Evolutionary conservation across 2,329 filamentous ascomycete species (phyloP), one percentile per base, ranked within the genome.

Genomic region (Exophiala alcalophila): DNA sequence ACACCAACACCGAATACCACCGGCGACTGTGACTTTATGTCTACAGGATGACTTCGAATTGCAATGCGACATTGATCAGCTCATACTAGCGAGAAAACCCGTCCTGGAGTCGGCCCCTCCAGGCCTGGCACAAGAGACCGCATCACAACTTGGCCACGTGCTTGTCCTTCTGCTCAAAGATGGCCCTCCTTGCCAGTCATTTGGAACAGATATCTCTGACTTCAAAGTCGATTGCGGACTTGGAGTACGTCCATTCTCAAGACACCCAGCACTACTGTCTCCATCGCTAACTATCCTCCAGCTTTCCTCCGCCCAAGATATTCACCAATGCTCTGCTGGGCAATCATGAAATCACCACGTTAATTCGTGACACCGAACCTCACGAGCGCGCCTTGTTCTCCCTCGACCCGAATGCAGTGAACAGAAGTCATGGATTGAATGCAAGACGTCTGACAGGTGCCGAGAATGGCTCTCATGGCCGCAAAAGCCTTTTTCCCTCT

Each of bases 311-410:
- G 2, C 87, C 91, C n/a, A 94, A 87, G 59, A 89, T 92, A 60
- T 98, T 97, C 69, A 92, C 90, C 55, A 96, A 94, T 64, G 89
- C 92, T 23, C 77, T 98, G 26, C 81, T 97, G 34, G 82, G 84
- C 43, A 82, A 82, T 54, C 83, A 90, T 65, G 92, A 98, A 65
- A 97, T 98, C 56, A 97, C 92, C 3, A 80, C 86, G 9, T 72
- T 98, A 33, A 96, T 98, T 59, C 86, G 92, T 48, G 92, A 98
- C 64, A 96, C 91, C 3, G 92, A 98, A 66, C 71, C 84, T 15
- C 91, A 97, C 68, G 92, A 98, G 65, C 84, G 90, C 59, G 91
- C 91, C 5, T 80, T 98, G 12, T 98, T 97, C 71, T 94, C 91
- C 25, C 83, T 95, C 0, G 89, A 91, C 1, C 81, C 86, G 0